Conservation (phyloP, 768 basidiomycete species). For the Russula abietina region DNA sequence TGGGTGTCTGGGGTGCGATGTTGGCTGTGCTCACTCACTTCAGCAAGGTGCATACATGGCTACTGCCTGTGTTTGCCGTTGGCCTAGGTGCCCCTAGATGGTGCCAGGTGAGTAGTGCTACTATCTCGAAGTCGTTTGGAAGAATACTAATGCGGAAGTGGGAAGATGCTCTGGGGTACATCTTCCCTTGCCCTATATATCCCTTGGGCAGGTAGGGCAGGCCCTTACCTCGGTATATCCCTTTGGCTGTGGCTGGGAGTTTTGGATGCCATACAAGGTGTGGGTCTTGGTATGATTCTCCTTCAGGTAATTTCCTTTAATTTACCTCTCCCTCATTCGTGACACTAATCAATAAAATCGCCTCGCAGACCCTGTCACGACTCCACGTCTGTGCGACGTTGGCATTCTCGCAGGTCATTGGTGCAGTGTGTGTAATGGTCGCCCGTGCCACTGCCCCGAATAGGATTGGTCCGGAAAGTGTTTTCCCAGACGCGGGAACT, state of each 20-base stretch:
- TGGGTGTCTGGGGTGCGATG: slow-evolving; percentile 77
- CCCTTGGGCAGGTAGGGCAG: slow-evolving; percentile 82
- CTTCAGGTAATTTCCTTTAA: slow-evolving; percentile 44
- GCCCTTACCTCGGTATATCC: slow-evolving; percentile 84
- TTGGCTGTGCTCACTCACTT: slow-evolving; percentile 73
- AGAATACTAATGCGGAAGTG: not conserved
- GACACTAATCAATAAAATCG: not conserved
- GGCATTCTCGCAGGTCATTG: slow-evolving; percentile 85
- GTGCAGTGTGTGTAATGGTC: slow-evolving; percentile 86
- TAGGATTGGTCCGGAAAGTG: slow-evolving; percentile 78
- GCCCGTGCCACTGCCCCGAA: slow-evolving; percentile 89
- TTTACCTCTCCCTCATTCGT: not conserved
- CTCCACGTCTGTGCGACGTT: slow-evolving; percentile 92
- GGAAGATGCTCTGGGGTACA: slow-evolving; percentile 88
- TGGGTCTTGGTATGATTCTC: slow-evolving; percentile 87
- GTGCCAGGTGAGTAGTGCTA: slow-evolving; percentile 65
- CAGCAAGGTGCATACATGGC: slow-evolving; percentile 93
- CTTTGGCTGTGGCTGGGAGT: slow-evolving; percentile 96
- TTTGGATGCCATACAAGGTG: slow-evolving; percentile 89
- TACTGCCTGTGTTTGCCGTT: slow-evolving; percentile 90
- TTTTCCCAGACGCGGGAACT: slow-evolving; percentile 87
- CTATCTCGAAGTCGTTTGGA: not conserved
- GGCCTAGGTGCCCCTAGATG: slow-evolving; percentile 90
- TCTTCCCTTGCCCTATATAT: slow-evolving; percentile 90
- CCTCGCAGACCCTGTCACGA: slow-evolving; percentile 69